Percentiles rank a stretch among this genome's conserved stretches.
Evolutionary conservation across 2,329 filamentous ascomycete species (phyloP).

Genomic region (Onygena corvina): DNA sequence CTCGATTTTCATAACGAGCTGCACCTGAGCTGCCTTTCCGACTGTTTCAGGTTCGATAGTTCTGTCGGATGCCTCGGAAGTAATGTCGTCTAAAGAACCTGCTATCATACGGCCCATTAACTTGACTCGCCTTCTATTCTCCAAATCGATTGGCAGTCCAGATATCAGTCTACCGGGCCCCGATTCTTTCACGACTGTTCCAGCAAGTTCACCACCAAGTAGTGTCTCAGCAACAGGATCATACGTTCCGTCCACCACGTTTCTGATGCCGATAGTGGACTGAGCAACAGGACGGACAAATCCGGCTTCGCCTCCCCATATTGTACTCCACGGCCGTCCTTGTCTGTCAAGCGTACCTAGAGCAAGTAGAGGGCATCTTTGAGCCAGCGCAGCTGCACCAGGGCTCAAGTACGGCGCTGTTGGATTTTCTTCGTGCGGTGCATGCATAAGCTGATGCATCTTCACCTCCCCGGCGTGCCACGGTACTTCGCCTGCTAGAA

Average conservation of each 20-base stretch:
- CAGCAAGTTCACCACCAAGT: slow-evolving; percentile 38
- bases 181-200: slow-evolving; percentile 34
- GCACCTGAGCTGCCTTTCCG: slow-evolving; percentile 29
- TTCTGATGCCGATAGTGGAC: slow-evolving; percentile 52
- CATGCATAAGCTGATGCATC: slow-evolving; percentile 51
- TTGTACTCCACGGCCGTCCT: slow-evolving; percentile 59
- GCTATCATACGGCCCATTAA: slow-evolving; percentile 57
- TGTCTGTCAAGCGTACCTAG: slow-evolving; percentile 58
- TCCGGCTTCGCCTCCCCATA: slow-evolving; percentile 63
- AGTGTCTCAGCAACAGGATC: slow-evolving; percentile 61
- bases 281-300: slow-evolving; percentile 52
- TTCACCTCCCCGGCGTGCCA: slow-evolving; percentile 57
- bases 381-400: slow-evolving; percentile 49
- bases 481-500: slow-evolving; percentile 17
- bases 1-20: slow-evolving; percentile 56
- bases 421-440: slow-evolving; percentile 52
- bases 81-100: slow-evolving; percentile 40
- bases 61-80: slow-evolving; percentile 19
- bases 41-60: slow-evolving; percentile 12
- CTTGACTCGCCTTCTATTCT: slow-evolving; percentile 60
- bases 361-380: slow-evolving; percentile 54
- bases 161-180: slow-evolving; percentile 42
- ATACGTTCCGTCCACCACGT: slow-evolving; percentile 46
- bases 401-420: slow-evolving; percentile 52
- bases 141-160: slow-evolving; percentile 52